Conservation (phyloP, 176 grass and related monocot genomes). For the Rhynchospora tenuis region DNA sequence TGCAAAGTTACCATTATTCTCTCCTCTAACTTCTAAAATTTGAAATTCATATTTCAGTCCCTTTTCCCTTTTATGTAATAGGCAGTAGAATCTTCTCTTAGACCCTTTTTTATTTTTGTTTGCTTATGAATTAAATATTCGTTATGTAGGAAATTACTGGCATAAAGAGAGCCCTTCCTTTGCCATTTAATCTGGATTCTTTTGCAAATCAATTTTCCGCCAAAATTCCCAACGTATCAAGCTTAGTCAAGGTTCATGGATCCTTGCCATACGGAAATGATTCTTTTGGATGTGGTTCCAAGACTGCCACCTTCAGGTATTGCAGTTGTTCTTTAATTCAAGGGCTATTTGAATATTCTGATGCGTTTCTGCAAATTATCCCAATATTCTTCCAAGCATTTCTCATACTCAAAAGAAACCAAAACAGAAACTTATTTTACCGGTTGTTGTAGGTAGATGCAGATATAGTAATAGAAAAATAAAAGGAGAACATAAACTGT, state of each 20-base stretch:
- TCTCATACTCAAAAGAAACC: background rate
- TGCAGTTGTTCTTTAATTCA: background rate
- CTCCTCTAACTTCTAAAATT: background rate
- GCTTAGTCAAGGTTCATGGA: slow-evolving; percentile 15
- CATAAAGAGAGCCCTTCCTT: slow-evolving; percentile 30
- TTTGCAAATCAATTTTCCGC: slow-evolving; percentile 8
- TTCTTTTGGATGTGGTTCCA: slow-evolving; percentile 2
- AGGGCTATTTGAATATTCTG: background rate
- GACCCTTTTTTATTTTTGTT: background rate
- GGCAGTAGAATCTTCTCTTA: background rate
- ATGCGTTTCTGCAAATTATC: background rate
- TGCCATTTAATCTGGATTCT: slow-evolving; percentile 53
- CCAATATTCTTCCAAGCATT: background rate
- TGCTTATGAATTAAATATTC: slow-evolving; percentile 27
- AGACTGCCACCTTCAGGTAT: slow-evolving; percentile 12
- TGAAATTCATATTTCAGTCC: background rate
- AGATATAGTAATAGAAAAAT: background rate
- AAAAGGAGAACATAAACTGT: no score
- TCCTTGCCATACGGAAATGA: background rate
- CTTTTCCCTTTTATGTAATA: background rate
- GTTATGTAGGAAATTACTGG: slow-evolving; percentile 47
- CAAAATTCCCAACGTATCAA: slow-evolving; percentile 8
- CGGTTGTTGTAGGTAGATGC: background rate
- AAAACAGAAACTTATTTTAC: background rate
- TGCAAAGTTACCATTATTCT: background rate